Evolutionary conservation across 306 rosid genomes (phyloP).

Genomic region (Gastrolobium villosum): DNA sequence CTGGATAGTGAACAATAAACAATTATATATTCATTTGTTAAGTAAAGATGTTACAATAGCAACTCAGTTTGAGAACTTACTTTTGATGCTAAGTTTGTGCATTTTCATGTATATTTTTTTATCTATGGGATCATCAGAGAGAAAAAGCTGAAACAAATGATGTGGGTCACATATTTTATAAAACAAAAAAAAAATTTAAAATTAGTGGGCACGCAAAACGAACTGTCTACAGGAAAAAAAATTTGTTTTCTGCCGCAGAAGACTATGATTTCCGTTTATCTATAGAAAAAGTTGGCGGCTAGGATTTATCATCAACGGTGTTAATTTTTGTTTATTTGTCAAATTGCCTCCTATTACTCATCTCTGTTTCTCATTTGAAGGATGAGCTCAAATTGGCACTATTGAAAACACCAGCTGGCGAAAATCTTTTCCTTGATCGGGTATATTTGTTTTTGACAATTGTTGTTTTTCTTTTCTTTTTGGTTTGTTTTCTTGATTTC

Average conservation of each 20-base stretch:
- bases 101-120: not conserved
- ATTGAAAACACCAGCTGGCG: conserved; percentile 41
- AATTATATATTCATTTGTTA: too few species aligned
- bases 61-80: not conserved
- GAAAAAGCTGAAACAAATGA: too few species aligned
- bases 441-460: conserved; percentile 30
- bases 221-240: too few species aligned
- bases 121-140: too few species aligned
- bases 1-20: too few species aligned
- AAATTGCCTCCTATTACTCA: conserved; percentile 8
- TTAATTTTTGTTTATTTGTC: not conserved
- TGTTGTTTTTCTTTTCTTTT: not conserved
- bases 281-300: not conserved
- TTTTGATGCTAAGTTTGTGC: conserved; percentile 17
- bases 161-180: too few species aligned
- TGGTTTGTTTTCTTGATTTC: not conserved
- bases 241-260: too few species aligned
- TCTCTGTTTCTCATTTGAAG: conserved; percentile 50
- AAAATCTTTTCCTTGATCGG: conserved; percentile 65
- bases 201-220: too few species aligned
- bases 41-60: too few species aligned
- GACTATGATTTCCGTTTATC: too few species aligned
- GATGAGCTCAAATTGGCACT: conserved; percentile 68
- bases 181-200: too few species aligned
- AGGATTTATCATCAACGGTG: not conserved